phyloP scores from a whole-genome alignment of 2,329 filamentous ascomycete species.

The Aspergillus pseudotamarii region DNA sequence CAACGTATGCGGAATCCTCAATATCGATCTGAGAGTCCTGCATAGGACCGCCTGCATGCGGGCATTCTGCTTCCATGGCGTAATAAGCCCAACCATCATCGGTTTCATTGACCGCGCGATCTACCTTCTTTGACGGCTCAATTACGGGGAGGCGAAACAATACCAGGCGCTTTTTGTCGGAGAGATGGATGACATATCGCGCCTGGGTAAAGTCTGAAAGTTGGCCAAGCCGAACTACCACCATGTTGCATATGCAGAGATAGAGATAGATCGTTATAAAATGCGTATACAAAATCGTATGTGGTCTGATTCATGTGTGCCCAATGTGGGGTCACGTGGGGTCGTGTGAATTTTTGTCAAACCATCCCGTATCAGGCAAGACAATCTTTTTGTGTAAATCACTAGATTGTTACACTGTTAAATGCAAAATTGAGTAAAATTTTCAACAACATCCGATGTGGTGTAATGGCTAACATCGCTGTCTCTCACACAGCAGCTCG shows the following conservation, averaged over 20 bases:
- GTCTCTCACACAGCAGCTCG: slow-evolving; percentile 8
- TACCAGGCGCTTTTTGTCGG: slow-evolving; percentile 49
- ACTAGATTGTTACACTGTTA: no score
- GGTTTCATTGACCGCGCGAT: slow-evolving; percentile 31
- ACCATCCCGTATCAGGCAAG: background rate
- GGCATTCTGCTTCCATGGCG: slow-evolving; percentile 53
- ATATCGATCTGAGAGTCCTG: slow-evolving; percentile 50
- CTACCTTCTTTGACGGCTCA: slow-evolving; percentile 30
- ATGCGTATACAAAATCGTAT: background rate
- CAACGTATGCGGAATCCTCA: slow-evolving; percentile 52
- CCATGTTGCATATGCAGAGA: slow-evolving; percentile 14
- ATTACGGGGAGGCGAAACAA: slow-evolving; percentile 51
- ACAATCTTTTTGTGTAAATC: no score
- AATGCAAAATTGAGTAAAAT: fast-evolving
- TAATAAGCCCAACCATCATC: slow-evolving; percentile 49
- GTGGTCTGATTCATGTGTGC: background rate
- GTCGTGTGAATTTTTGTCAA: background rate
- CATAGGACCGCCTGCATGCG: slow-evolving; percentile 52
- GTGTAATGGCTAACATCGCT: slow-evolving; percentile 7
- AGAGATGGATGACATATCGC: slow-evolving; percentile 48
- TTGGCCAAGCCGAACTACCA: slow-evolving; percentile 29
- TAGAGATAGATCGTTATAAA: background rate
- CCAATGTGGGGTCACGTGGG: slow-evolving; percentile 1
- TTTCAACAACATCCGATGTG: background rate
- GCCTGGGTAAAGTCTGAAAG: slow-evolving; percentile 41